Base-by-base conservation (phyloP, 2,329 filamentous ascomycete genomes). In the Sarocladium strictum region DNA sequence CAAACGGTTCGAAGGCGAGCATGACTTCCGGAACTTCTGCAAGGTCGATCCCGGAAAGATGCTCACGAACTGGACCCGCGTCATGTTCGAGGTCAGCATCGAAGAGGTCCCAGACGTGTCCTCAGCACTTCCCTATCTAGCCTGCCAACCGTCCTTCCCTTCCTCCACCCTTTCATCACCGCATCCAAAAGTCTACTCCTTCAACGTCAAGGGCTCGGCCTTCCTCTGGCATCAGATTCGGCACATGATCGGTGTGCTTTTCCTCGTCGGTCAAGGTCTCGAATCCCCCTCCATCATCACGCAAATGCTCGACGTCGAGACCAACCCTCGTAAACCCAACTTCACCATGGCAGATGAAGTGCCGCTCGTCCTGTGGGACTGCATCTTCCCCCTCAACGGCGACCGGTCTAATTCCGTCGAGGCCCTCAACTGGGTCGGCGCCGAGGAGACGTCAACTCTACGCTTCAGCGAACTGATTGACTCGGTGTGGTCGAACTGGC, bases 151-250 rank as follows among this genome's bases (percentile, higher is more conserved):
- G 2, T 74, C 65, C 60, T 71, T 62, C 67, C 21, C 27, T 6
- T 43, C 54, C 5, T 32, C 17, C 1, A 72, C 54, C 35, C 65
- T 55, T 54, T 58, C 62, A 19, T 58, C 15, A 21, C 58, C 56
- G 5, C 64, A 70, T 54, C 79, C 84, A 6, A 89, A 90, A 64
- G 80, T 97, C 14, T 97, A 95, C 73, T 86, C 87, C 58, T 95
- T 99, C 70, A 86, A 87, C 56, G 84, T 99, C 38, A 84, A 92
- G 61, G 94, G 94, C 19, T 91, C 88, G 7, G 94, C 92, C 1
- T 99, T 99, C 70, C 74, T 99, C 47, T 99, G 94, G 94, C 94
- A 99, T 72, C 94, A 99, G 73, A 95, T 99, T 61, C 85, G 94
- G 23, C 90, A 93, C 73, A 92, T 99, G 83, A 85, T 95, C n/a